A percentile compares a stretch with the other conserved stretches of the same genome.
phyloP scores from a whole-genome alignment of 2,329 filamentous ascomycete species.

The Achaetomium macrosporum region DNA sequence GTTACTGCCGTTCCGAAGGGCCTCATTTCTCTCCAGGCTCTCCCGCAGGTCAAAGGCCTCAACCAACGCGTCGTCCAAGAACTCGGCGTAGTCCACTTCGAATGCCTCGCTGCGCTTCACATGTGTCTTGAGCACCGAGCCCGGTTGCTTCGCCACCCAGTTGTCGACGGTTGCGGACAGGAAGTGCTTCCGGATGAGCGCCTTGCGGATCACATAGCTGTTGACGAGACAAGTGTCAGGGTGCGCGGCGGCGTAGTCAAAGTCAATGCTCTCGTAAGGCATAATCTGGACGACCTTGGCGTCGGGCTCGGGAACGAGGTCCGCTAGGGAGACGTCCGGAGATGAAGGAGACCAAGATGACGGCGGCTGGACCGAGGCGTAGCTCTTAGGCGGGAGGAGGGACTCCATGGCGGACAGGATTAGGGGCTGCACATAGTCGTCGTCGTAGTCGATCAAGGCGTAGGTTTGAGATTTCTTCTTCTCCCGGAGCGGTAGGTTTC shows the following conservation, averaged over 20 bases:
- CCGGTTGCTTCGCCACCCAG: constrained; percentile 80
- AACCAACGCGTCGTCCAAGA: constrained; percentile 84
- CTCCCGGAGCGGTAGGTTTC: constrained; percentile 9
- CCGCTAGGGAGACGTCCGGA: constrained; percentile 32
- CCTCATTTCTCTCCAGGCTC: constrained; percentile 63
- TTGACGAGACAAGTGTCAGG: constrained; percentile 65
- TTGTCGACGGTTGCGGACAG: constrained; percentile 75
- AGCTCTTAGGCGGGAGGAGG: constrained; percentile 49
- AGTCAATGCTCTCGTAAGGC: constrained; percentile 83
- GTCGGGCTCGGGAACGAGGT: constrained; percentile 31
- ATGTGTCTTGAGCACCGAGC: constrained; percentile 60
- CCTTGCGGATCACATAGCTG: constrained; percentile 92
- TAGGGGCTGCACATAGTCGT: constrained; percentile 82
- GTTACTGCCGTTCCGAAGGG: constrained; percentile 15
- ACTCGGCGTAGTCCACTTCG: constrained; percentile 94
- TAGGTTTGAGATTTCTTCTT: constrained; percentile 44
- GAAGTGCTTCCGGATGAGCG: constrained; percentile 93
- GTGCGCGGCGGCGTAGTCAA: constrained; percentile 63
- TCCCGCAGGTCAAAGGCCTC: constrained; percentile 85
- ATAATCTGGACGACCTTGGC: constrained; percentile 66
- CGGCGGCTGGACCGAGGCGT: constrained; percentile 49
- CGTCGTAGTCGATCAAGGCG: constrained; percentile 77
- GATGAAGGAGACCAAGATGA: constrained; percentile 17
- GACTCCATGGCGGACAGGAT: constrained; percentile 66
- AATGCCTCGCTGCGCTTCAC: constrained; percentile 78